phyloP scores from a whole-genome alignment of 768 basidiomycete species.

The Mycena sanguinolenta region DNA sequence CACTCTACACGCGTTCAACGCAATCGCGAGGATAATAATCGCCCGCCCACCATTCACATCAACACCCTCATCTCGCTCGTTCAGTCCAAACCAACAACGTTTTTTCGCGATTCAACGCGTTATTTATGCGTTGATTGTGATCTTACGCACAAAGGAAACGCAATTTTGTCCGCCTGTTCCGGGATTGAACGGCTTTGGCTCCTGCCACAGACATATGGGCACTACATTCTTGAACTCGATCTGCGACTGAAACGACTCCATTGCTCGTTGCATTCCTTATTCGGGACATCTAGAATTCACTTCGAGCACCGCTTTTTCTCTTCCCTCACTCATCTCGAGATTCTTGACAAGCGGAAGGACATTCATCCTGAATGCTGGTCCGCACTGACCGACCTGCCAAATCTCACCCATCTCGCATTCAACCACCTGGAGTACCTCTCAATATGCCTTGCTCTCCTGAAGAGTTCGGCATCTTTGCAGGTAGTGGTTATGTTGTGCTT shows the following conservation, averaged over 20 bases:
- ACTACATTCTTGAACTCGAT: neutral
- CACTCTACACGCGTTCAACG: too few species aligned
- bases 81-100: neutral
- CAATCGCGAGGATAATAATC: too few species aligned
- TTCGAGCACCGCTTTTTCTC: neutral
- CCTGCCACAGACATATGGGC: too few species aligned
- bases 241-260: neutral
- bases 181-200: neutral
- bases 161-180: neutral
- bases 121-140: neutral
- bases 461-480: neutral
- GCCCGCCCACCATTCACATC: too few species aligned
- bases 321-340: neutral
- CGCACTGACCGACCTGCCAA: neutral
- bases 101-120: neutral
- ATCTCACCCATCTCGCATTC: slow-evolving; percentile 7
- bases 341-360: neutral
- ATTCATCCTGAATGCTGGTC: neutral
- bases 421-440: neutral
- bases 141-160: neutral
- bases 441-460: neutral
- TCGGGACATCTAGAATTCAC: neutral
- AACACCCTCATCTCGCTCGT: neutral
- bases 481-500: neutral
- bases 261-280: neutral